Evolutionary conservation across 768 basidiomycete species (phyloP), one percentile per base, ranked within the genome.

Genomic region (Amyloporia xantha): DNA sequence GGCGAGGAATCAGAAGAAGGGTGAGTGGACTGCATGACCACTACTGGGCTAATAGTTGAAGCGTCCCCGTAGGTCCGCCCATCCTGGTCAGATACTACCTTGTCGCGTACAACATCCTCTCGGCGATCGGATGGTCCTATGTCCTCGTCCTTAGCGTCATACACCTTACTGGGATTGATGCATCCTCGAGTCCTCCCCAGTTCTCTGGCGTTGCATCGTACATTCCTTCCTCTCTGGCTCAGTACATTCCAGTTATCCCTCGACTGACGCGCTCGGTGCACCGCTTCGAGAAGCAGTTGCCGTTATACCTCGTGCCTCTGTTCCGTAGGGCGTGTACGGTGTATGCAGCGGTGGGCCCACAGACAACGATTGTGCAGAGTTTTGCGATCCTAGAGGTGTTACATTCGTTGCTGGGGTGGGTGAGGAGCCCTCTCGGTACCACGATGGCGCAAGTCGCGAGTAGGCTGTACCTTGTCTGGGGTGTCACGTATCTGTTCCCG

Each of bases 381-480:
- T 78, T 81, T 44, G 95, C 95, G 1, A 59, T 81, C 0, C 69
- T 99, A 43, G 95, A 99, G 64, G 78, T 96, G 20, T 55, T 86
- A 2, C 96, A 99, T 63, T 80, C 82, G 30, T 65, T 84, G 5
- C 57, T 91, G 5, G 83, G 92, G 0, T 81, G 82, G 73, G 95
- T 97, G 39, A 71, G 84, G 43, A 86, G 83, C 48, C 84, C 88
- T 6, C 61, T 90, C 11, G 71, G 68, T 12, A 92, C 91, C 0
- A 92, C 91, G 0, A 61, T 70, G 4, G 77, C 83, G 56, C 92
- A 96, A 65, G 91, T 95, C 33, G 75, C 81, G 0, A 88, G 85
- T 54, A 72, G 92, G 35, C 71, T 97, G 3, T 83, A 84, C 66
- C 71, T 91, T 37, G 81, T 97, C 2, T 97, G 91, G 92, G 87